Conservation (phyloP, 2,329 filamentous ascomycete genomes). For the Blastomyces silverae region DNA sequence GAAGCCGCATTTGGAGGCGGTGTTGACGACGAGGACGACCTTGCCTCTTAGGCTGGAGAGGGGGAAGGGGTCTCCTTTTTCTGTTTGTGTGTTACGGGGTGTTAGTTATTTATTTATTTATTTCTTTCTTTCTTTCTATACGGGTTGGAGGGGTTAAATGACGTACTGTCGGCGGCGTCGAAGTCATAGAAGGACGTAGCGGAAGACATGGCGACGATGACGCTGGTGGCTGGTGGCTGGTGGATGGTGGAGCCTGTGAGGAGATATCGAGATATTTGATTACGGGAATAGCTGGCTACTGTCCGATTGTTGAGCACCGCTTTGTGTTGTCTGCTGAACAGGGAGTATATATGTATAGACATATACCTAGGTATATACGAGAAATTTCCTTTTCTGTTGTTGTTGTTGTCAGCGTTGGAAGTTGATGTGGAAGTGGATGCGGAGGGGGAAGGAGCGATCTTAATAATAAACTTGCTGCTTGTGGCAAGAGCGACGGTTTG, state of each 20-base stretch:
- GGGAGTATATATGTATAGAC: too few species aligned
- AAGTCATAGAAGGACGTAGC: slow-evolving; percentile 50
- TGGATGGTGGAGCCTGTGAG: neutral
- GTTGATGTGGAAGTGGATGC: too few species aligned
- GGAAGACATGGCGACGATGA: slow-evolving; percentile 18
- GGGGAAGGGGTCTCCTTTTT: slow-evolving; percentile 65
- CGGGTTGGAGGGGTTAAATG: neutral
- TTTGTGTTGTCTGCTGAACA: too few species aligned
- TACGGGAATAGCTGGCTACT: neutral
- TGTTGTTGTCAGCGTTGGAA: too few species aligned
- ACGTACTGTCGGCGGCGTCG: slow-evolving; percentile 52
- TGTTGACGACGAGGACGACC: slow-evolving; percentile 94
- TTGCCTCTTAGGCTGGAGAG: slow-evolving; percentile 75
- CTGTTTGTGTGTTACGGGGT: slow-evolving; percentile 37
- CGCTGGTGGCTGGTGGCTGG: slow-evolving; percentile 4
- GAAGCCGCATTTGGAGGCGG: slow-evolving; percentile 97
- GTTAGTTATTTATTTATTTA: too few species aligned
- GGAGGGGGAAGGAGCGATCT: too few species aligned
- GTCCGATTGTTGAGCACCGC: neutral
- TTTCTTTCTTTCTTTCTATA: neutral
- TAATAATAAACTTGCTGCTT: too few species aligned
- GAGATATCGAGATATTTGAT: neutral
- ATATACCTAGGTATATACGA: too few species aligned
- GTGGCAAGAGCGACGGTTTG: too few species aligned
- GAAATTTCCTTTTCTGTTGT: too few species aligned